Conservation (phyloP, 78 protist species). For the Dictyostelium capitatum region DNA sequence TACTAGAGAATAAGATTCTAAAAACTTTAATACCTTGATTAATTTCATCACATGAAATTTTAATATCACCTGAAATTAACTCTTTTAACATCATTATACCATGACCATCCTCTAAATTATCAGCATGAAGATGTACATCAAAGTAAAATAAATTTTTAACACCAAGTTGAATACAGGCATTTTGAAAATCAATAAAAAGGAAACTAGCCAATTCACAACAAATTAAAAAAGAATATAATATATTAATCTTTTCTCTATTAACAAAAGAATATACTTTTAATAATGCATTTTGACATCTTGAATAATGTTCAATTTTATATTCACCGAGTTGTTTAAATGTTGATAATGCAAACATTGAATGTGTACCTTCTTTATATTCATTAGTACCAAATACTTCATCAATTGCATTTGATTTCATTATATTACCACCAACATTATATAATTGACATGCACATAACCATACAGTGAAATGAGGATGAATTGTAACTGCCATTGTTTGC, state of each 20-base stretch:
- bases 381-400: not conserved
- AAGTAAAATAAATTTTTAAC: not conserved
- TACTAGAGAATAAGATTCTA: not conserved
- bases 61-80: not conserved
- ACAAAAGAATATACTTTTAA: not conserved
- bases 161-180: not conserved
- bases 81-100: slow-evolving; percentile 16
- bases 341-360: not conserved
- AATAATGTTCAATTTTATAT: slow-evolving; percentile 11
- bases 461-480: slow-evolving; percentile 21
- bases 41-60: not conserved
- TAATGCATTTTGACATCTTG: not conserved
- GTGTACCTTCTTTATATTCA: not conserved
- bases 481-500: slow-evolving; percentile 13
- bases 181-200: not conserved
- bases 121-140: not conserved
- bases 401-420: not conserved
- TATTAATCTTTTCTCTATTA: not conserved
- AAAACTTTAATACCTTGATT: not conserved
- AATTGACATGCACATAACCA: not conserved
- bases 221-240: not conserved
- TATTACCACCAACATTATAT: not conserved
- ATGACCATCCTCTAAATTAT: not conserved
- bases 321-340: not conserved
- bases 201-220: not conserved